Conservation (phyloP, 495 filamentous ascomycete species). For the Neurospora sp. region DNA sequence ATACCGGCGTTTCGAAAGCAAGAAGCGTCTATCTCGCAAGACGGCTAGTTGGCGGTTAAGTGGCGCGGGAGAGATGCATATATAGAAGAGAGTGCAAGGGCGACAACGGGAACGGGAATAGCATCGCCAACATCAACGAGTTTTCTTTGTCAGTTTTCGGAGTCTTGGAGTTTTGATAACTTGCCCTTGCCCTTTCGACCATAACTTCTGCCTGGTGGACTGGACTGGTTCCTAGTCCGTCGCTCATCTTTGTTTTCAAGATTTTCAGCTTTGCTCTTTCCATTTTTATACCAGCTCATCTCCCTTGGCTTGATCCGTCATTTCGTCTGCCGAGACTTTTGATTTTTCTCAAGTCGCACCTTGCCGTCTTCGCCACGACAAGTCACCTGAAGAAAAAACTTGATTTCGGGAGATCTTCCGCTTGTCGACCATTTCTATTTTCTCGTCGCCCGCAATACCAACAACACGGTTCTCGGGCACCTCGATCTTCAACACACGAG, state of each 20-base stretch:
- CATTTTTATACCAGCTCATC: background rate
- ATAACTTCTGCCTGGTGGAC: background rate
- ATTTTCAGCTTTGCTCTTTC: background rate
- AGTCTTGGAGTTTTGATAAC: background rate
- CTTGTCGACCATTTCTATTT: background rate
- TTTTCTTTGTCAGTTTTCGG: background rate
- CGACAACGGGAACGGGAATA: background rate
- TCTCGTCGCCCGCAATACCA: background rate
- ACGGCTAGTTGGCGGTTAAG: constrained; percentile 4
- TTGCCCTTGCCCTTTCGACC: background rate
- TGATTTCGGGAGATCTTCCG: background rate
- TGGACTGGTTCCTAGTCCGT: background rate
- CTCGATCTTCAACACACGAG: background rate
- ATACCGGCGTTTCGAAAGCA: background rate
- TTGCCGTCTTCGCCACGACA: background rate
- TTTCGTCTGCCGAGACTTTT: background rate
- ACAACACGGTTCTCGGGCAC: background rate
- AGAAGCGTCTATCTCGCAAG: background rate
- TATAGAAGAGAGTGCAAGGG: background rate
- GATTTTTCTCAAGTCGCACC: background rate
- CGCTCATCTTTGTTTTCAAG: background rate
- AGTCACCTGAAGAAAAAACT: background rate
- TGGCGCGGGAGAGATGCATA: background rate
- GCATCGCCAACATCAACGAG: background rate
- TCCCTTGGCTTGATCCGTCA: background rate